phyloP scores from a whole-genome alignment of 163 green algal genomes.

The Coccomyxa subellipsoidea region DNA sequence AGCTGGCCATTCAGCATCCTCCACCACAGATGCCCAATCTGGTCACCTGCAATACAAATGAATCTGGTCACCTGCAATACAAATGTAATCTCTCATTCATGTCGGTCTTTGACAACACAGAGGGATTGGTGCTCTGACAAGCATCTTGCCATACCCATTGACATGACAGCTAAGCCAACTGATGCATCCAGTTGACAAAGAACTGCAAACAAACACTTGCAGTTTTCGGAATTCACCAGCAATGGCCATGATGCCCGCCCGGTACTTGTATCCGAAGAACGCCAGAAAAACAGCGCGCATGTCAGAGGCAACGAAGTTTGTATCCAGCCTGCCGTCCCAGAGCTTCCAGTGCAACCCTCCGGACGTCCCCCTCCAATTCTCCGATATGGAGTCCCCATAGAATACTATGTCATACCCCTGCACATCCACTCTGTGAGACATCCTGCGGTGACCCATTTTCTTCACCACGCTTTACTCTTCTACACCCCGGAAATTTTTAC shows the following conservation, averaged over 20 bases:
- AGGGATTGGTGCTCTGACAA: no score
- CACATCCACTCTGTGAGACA: not conserved
- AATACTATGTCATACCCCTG: slow-evolving; percentile 34
- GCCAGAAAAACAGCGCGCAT: slow-evolving; percentile 13
- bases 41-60: slow-evolving; percentile 19
- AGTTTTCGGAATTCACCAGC: no score
- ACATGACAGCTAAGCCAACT: no score
- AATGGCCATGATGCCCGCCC: slow-evolving; percentile 3
- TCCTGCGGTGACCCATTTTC: no score
- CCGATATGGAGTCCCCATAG: slow-evolving; percentile 47
- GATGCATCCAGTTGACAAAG: no score
- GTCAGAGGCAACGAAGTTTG: not conserved
- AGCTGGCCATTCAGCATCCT: slow-evolving; percentile 32
- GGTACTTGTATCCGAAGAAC: slow-evolving; percentile 12
- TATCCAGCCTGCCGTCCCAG: not conserved
- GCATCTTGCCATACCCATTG: no score
- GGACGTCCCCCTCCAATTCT: slow-evolving; percentile 31
- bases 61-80: no score
- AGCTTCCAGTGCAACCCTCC: not conserved
- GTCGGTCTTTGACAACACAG: no score
- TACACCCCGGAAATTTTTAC: no score
- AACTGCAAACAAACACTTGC: no score
- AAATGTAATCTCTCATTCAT: no score
- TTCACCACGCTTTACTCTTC: no score
- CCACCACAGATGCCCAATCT: slow-evolving; percentile 33